Base-by-base conservation (phyloP, 169 alveolate species). In the Plasmodium berghei region DNA sequence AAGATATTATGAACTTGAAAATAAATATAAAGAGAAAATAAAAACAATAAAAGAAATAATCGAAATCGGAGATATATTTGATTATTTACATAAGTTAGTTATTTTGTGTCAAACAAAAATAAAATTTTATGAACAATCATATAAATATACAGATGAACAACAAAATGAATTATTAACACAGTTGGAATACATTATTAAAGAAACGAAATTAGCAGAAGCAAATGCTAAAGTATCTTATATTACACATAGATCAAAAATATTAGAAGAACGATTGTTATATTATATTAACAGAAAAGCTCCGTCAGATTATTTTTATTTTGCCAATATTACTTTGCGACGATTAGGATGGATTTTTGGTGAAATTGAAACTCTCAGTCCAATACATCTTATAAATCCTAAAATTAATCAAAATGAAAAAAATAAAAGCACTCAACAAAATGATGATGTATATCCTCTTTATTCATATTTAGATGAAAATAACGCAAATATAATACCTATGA, bases 31-130 rank as follows among this genome's bases (percentile, higher is more conserved):
- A 28, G 77, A 75, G n/a, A 75, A 75, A 75, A 42, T 75, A 20
- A 75, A 63, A 75, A 75, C 63, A 22, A 75, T 75, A 56, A 75
- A 75, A 63, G 89, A 75, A 58, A 70, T 75, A 14, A 70, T 75
- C n/a, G 89, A 75, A 62, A 75, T 75, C n/a, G 89, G 89, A 28
- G 89, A 75, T 14, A 75, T 75, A 5, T 75, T 75, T 46, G 89
- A 75, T 67, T 75, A 75, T 67, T 70, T 75, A 40, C 89, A 75
- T 67, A 75, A 75, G 42, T 42, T 75, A 75, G 52, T 75, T 42
- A 24, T 75, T 34, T 45, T 75, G 9, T 75, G 89, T 52, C 89
- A 75, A 14, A 75, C 89, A 0, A 75, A 75, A 49, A 75, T 75
- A 49, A 75, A 75, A 22, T 75, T 63, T 75, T 75, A 75, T 63